These are phyloP conservation scores for Parachlorella kessleri DNA, from an alignment of 139 green algal genomes.

Conservation along the genomic window DNA sequence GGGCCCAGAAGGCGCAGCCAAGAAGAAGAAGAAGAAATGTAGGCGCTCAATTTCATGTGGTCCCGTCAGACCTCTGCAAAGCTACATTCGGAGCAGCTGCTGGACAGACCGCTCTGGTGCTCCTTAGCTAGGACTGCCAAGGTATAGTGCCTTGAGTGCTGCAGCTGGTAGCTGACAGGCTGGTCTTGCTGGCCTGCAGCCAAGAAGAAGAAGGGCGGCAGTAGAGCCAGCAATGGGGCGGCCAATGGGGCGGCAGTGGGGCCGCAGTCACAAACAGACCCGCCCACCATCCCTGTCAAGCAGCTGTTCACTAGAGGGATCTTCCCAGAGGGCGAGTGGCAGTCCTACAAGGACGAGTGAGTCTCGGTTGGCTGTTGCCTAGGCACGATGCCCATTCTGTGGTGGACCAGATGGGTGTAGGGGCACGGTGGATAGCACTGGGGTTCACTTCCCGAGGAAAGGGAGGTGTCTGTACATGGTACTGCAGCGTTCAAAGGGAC, in stretches of 20 bases:
- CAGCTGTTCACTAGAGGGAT: conserved; percentile 83
- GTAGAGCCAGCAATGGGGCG: neutral
- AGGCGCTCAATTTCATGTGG: neutral
- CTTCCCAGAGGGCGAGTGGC: conserved; percentile 85
- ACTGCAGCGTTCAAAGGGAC: too few species aligned
- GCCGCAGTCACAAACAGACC: conserved; percentile 81
- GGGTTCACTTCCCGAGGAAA: too few species aligned
- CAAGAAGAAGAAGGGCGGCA: conserved; percentile 33
- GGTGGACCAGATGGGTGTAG: too few species aligned
- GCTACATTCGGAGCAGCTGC: too few species aligned
- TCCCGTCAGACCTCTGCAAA: too few species aligned
- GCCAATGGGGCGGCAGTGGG: conserved; percentile 8
- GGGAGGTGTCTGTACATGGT: too few species aligned
- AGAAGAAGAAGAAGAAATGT: conserved; percentile 47
- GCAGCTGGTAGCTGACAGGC: too few species aligned
- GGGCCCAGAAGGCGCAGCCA: conserved; percentile 51
- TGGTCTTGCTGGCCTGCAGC: neutral
- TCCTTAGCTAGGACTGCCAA: too few species aligned
- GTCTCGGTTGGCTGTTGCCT: too few species aligned
- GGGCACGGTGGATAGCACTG: too few species aligned
- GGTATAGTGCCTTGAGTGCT: neutral
- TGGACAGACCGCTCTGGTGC: too few species aligned
- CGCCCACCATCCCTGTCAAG: conserved; percentile 86
- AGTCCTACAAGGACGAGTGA: conserved; percentile 82
- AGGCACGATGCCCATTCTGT: too few species aligned